Conservation (phyloP, 768 basidiomycete genomes). For the Lactarius sanguifluus region DNA sequence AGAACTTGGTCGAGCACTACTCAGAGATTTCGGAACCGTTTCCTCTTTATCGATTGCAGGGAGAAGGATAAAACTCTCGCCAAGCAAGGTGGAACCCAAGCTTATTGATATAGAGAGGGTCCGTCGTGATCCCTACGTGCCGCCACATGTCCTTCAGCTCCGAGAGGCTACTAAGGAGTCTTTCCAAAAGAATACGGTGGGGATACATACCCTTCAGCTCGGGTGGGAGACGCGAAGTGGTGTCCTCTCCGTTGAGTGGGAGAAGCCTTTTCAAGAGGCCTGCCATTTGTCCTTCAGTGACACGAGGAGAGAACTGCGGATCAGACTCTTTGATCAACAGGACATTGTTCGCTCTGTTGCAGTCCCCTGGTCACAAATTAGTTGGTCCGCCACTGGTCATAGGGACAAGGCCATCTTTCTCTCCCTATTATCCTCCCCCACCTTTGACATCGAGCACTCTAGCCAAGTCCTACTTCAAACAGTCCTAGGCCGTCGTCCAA, state of each 20-base stretch:
- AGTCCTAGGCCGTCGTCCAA: neutral
- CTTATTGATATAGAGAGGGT: conserved; percentile 33
- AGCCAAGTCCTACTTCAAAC: neutral
- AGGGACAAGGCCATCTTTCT: conserved; percentile 44
- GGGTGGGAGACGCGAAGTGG: conserved; percentile 63
- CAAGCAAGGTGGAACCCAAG: conserved; percentile 23
- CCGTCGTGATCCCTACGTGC: conserved; percentile 23
- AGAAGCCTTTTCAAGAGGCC: conserved; percentile 35
- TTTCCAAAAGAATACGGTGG: conserved; percentile 36
- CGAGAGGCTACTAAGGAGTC: conserved; percentile 23
- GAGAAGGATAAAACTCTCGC: conserved; percentile 35
- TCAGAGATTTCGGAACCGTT: conserved; percentile 43
- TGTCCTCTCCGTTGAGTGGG: conserved; percentile 60
- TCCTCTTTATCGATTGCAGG: conserved; percentile 35
- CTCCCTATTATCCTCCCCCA: conserved; percentile 43
- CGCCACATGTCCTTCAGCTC: conserved; percentile 11
- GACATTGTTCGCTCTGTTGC: conserved; percentile 40
- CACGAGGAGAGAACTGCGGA: conserved; percentile 49
- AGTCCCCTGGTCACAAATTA: conserved; percentile 48
- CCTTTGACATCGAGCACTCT: conserved; percentile 36
- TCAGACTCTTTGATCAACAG: conserved; percentile 35
- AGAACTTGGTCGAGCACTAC: conserved; percentile 43
- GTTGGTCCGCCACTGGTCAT: conserved; percentile 39
- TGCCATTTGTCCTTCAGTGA: conserved; percentile 41
- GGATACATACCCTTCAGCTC: conserved; percentile 49